phyloP scores from a whole-genome alignment of 208 protist genomes.

The Herpetomonas tarakana region DNA sequence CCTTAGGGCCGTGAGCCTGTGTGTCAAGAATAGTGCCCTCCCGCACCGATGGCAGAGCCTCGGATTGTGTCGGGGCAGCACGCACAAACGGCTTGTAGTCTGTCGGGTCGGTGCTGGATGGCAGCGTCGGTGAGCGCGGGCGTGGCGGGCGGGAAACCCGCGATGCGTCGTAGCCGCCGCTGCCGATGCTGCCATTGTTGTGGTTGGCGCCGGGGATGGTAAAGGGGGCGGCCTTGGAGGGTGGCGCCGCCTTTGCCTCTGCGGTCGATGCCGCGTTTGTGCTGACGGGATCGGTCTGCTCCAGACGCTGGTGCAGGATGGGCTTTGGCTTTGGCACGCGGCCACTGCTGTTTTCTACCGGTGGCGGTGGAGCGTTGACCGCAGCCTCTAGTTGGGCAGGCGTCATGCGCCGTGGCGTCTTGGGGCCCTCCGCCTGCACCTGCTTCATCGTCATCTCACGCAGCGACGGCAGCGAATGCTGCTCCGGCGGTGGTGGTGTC shows the following conservation, averaged over 20 bases:
- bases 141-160: neutral
- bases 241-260: neutral
- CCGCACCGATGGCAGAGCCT: conserved; percentile 9
- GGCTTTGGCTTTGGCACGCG: neutral
- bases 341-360: neutral
- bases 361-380: neutral
- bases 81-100: neutral
- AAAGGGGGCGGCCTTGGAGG: too few relatives aligned
- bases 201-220: too few relatives aligned
- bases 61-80: neutral
- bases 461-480: neutral
- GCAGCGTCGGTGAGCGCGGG: neutral
- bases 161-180: too few relatives aligned
- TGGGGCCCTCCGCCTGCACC: neutral
- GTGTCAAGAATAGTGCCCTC: conserved; percentile 19
- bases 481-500: too few relatives aligned
- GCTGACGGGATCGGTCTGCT: too few relatives aligned
- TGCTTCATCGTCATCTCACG: neutral
- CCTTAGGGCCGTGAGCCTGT: conserved; percentile 16
- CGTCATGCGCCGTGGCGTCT: neutral
- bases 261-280: too few relatives aligned
- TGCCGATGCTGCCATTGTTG: neutral
- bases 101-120: neutral
- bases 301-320: too few relatives aligned
- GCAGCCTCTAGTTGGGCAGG: neutral